Conservation (phyloP, 1,284 basidiomycete genomes). For the Microstroma glucosiphilum region DNA sequence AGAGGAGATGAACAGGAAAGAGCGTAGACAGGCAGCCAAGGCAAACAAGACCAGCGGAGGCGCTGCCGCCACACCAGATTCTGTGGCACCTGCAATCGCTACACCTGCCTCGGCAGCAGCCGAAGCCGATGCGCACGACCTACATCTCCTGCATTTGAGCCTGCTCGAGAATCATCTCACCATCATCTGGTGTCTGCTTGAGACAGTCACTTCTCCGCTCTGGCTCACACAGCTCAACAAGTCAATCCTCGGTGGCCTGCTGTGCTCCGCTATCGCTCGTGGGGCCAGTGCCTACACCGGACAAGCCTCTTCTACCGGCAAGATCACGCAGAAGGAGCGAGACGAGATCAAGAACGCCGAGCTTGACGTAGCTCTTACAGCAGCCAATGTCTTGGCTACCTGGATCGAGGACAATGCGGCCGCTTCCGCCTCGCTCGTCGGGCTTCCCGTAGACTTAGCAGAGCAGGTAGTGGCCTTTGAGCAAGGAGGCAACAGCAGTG, state of each 20-base stretch:
- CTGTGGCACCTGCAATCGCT: slow-evolving; percentile 14
- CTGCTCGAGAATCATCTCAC: slow-evolving; percentile 14
- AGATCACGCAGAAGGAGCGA: neutral
- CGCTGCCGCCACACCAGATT: neutral
- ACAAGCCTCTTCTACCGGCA: neutral
- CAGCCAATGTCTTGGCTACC: slow-evolving; percentile 1
- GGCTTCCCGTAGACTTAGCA: slow-evolving; percentile 2
- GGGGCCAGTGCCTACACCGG: neutral
- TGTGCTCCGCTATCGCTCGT: slow-evolving; percentile 2
- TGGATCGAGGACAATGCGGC: slow-evolving; percentile 5
- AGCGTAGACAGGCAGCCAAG: slow-evolving; percentile 42
- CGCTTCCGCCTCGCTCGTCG: neutral
- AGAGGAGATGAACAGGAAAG: slow-evolving; percentile 49
- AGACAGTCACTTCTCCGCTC: slow-evolving; percentile 5
- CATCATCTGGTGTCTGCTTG: slow-evolving; percentile 13
- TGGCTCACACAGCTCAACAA: slow-evolving; percentile 6
- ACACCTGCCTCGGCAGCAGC: slow-evolving; percentile 17
- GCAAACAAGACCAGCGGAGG: slow-evolving; percentile 1
- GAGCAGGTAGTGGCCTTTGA: slow-evolving; percentile 8
- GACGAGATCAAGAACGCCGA: neutral
- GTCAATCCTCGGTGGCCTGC: neutral
- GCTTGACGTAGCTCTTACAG: neutral
- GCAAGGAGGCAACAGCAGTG: slow-evolving; percentile 12
- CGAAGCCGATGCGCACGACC: slow-evolving; percentile 8
- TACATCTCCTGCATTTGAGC: slow-evolving; percentile 3